phyloP scores from a whole-genome alignment of 176 grass and related monocot species.

The Oryza rufipogon region DNA sequence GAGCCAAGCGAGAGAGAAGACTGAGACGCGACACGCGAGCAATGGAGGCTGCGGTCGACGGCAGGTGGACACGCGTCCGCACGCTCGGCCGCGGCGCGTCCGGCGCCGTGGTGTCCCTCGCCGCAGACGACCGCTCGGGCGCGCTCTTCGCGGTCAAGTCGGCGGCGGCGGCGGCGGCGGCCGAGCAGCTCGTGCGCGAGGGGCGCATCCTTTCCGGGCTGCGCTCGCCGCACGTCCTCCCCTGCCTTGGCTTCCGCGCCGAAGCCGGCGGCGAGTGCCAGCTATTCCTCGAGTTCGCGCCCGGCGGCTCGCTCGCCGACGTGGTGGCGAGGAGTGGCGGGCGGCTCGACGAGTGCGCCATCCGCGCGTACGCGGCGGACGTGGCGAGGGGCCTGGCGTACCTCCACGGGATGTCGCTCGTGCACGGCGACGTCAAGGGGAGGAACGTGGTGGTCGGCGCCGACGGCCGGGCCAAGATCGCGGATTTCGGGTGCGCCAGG shows the following conservation, averaged over 20 bases:
- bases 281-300: conserved; percentile 75
- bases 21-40: not conserved
- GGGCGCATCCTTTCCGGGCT: conserved; percentile 61
- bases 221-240: conserved; percentile 59
- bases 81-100: conserved; percentile 62
- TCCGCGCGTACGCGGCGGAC: conserved; percentile 45
- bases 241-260: conserved; percentile 54
- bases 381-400: conserved; percentile 60
- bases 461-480: conserved; percentile 63
- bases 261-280: conserved; percentile 26
- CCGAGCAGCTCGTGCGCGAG: conserved; percentile 52
- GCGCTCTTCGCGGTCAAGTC: conserved; percentile 78
- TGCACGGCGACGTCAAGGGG: conserved; percentile 71
- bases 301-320: conserved; percentile 64
- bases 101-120: conserved; percentile 50
- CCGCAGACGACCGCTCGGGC: conserved; percentile 39
- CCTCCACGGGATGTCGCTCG: conserved; percentile 56
- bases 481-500: conserved; percentile 74
- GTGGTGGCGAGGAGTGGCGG: conserved; percentile 35
- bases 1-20: not conserved
- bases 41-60: conserved; percentile 39
- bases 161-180: not conserved
- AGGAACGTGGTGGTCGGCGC: conserved; percentile 69
- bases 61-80: conserved; percentile 53
- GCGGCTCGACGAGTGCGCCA: conserved; percentile 37